These are phyloP conservation scores for Trichoderma hamatum DNA, from an alignment of 2,329 filamentous ascomycete species.

Conservation along the genomic window DNA sequence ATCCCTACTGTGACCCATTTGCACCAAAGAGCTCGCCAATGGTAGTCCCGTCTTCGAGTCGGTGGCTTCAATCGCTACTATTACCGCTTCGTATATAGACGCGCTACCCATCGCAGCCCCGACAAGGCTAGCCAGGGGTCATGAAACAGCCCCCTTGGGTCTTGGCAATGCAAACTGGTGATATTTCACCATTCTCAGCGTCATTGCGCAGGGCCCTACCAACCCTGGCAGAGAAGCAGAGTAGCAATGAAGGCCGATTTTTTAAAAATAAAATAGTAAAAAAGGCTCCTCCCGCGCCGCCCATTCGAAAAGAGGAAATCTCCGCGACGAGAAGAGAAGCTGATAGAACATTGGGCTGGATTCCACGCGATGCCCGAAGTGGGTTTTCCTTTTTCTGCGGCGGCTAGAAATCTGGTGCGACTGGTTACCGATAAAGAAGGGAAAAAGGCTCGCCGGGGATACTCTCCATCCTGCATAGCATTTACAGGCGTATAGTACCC, in stretches of 20 bases:
- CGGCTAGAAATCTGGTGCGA: not conserved
- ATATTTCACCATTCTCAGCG: not conserved
- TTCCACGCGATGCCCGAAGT: not conserved
- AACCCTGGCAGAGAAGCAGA: not conserved
- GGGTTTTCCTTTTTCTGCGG: not conserved
- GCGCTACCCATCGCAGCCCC: not conserved
- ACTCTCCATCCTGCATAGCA: not conserved
- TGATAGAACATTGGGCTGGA: not conserved
- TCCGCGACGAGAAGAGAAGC: conserved; percentile 16
- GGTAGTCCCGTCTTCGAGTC: not conserved
- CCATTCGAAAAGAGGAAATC: conserved; percentile 1
- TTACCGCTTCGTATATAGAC: not conserved
- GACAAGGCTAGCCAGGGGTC: conserved; percentile 17
- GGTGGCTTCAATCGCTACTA: not conserved
- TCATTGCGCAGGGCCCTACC: conserved; percentile 5
- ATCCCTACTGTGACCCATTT: conserved; percentile 2
- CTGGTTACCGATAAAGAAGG: not conserved
- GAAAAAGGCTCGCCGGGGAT: too few relatives aligned
- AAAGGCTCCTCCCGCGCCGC: not conserved
- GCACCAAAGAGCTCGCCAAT: not conserved
- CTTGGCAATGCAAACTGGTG: conserved; percentile 17
- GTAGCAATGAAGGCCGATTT: not conserved
- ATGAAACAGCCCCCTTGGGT: conserved; percentile 18
- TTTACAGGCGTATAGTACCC: not conserved
- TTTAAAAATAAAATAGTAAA: not conserved